Evolutionary conservation across 371 early-diverging fungal genomes (phyloP).

Genomic region (Catenaria anguillulae): DNA sequence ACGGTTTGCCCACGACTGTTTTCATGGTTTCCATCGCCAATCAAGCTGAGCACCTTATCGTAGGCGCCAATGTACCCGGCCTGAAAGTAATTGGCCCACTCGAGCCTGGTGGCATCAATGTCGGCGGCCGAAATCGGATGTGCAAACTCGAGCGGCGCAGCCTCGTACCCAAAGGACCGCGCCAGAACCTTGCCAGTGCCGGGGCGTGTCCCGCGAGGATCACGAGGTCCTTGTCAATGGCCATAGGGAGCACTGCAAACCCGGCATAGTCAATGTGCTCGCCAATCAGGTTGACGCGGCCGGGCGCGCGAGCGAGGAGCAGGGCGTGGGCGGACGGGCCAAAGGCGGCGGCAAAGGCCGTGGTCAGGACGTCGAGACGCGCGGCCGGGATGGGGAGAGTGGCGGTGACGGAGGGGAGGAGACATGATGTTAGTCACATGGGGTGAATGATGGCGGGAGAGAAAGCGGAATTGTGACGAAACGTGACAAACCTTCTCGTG

Average conservation of each 20-base stretch:
- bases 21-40: too few relatives aligned
- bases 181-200: slow-evolving; percentile 36
- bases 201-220: slow-evolving; percentile 39
- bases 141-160: slow-evolving; percentile 35
- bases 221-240: slow-evolving; percentile 71
- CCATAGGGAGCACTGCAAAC: slow-evolving; percentile 90
- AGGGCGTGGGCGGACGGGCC: slow-evolving; percentile 8
- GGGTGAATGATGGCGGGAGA: too few relatives aligned
- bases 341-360: too few relatives aligned
- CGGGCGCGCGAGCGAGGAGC: slow-evolving; percentile 77
- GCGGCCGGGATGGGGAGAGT: too few relatives aligned
- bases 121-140: slow-evolving; percentile 12
- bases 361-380: too few relatives aligned
- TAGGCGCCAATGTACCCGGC: slow-evolving; percentile 48
- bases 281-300: slow-evolving; percentile 86
- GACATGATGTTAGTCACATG: too few relatives aligned
- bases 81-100: slow-evolving; percentile 80
- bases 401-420: too few relatives aligned
- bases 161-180: slow-evolving; percentile 37
- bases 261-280: slow-evolving; percentile 95
- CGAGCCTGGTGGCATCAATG: slow-evolving; percentile 46
- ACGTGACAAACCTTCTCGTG: too few relatives aligned
- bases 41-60: too few relatives aligned
- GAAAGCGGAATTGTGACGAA: too few relatives aligned
- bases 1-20: too few relatives aligned